Base-by-base conservation (phyloP, 306 rosid species). In the Canavalia gladiata region DNA sequence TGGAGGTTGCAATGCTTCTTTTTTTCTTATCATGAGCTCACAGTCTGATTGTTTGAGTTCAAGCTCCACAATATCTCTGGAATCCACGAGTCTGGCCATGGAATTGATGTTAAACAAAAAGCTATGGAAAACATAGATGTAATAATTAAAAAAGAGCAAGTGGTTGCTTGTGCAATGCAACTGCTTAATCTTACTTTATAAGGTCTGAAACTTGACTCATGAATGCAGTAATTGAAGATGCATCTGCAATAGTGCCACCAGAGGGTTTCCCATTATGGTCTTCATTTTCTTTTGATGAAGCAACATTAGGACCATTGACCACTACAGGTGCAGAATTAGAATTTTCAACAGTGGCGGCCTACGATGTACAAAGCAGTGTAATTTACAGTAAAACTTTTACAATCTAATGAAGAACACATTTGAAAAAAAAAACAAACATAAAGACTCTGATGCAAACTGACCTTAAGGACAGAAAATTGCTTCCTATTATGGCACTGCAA, bases 11-110 rank as follows among this genome's bases (percentile, higher is more conserved):
- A 95, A 28, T 35, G 99, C 99, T 86, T 89, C 97, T 76, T 83
- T 90, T 78, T 95, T 95, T 71, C 99, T 88, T 80, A 95, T 88
- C 74, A 71, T 3, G 60, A 95, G 76, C 76, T 95, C 99, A 59
- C 90, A 90, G 69, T 90, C 94, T n/a, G 78, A 80, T 82, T 95
- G 99, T 89, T 93, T 95, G 55, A 95, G 87, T 74, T 90, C 85
- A 66, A 95, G 87, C 84, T 95, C 99, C 84, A 87, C 84, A 62
- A 95, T 93, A 82, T 95, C 99, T 90, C 99, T 89, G 4, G 99
- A 95, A 87, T 95, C 99, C 82, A 95, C 97, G 31, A 93, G 91
- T 80, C 99, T 95, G 85, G 64, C 73, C 83, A 88, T 33, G 76
- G 76, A 78, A 86, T 77, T 65, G 57, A 69, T 46, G 65, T 28